A percentile compares a stretch with the other conserved stretches of the same genome.
Conservation (phyloP, 768 basidiomycete genomes). For the Boletus pseudopeckii region DNA sequence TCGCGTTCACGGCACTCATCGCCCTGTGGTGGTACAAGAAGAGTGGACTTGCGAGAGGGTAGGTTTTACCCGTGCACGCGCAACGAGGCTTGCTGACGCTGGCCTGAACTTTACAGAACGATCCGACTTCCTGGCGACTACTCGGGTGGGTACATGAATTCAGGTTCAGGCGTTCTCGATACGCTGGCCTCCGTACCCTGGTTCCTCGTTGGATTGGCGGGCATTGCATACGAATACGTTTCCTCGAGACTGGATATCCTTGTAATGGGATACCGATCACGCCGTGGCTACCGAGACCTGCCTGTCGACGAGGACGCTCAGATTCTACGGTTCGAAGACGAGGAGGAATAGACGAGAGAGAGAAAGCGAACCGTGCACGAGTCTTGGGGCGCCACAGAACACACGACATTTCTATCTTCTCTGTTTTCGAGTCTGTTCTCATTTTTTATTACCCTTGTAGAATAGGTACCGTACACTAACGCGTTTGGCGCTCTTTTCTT, state of each 20-base stretch:
- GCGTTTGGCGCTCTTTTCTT: neutral
- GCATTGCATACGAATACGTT: conserved; percentile 70
- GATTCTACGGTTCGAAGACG: conserved; percentile 81
- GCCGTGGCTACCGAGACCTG: conserved; percentile 71
- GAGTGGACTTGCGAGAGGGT: conserved; percentile 75
- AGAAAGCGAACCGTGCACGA: neutral
- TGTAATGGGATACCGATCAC: conserved; percentile 39
- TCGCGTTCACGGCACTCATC: conserved; percentile 68
- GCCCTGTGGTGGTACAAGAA: conserved; percentile 80
- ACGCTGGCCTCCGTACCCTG: conserved; percentile 88
- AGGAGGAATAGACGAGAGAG: conserved; percentile 50
- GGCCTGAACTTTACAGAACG: conserved; percentile 41
- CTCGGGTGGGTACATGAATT: conserved; percentile 28
- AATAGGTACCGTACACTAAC: conserved; percentile 2
- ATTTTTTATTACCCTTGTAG: neutral
- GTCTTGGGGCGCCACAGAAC: neutral
- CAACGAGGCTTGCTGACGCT: neutral
- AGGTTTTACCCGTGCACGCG: conserved; percentile 28
- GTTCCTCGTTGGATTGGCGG: conserved; percentile 77
- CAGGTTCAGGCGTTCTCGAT: conserved; percentile 51
- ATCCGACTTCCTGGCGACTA: conserved; percentile 69
- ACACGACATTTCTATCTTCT: neutral
- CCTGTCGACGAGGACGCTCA: conserved; percentile 88
- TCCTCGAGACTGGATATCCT: conserved; percentile 43
- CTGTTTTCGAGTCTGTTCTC: neutral